These are phyloP conservation scores for Colletotrichum limetticola DNA, from an alignment of 2,329 filamentous ascomycete genomes.

Conservation along the genomic window DNA sequence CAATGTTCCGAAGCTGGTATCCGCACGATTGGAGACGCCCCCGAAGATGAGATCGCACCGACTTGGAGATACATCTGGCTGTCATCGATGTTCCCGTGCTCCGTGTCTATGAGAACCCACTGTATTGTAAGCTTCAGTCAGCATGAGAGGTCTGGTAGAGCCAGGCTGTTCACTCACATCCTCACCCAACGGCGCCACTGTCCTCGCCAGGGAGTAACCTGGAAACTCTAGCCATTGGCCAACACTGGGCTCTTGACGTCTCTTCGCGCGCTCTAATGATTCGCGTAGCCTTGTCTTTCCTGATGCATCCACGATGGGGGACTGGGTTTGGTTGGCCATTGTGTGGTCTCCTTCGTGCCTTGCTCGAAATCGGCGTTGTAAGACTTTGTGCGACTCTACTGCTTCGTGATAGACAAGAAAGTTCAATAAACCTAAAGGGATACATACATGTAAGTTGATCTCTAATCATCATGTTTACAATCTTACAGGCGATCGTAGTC, in stretches of 20 bases:
- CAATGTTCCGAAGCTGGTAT: constrained; percentile 8
- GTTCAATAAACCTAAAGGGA: too few relatives aligned
- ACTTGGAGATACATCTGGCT: constrained; percentile 14
- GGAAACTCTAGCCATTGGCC: constrained; percentile 46
- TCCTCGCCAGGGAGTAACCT: constrained; percentile 44
- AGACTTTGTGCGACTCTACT: not conserved
- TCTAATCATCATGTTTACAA: not conserved
- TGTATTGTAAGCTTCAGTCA: not conserved
- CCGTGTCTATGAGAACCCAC: constrained; percentile 17
- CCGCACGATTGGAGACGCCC: constrained; percentile 2
- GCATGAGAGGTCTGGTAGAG: not conserved
- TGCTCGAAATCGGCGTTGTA: too few relatives aligned
- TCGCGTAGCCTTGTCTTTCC: constrained; percentile 44
- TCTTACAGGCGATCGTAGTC: too few relatives aligned
- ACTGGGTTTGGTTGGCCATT: constrained; percentile 35
- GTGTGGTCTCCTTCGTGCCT: too few relatives aligned
- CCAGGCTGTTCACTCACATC: constrained; percentile 39
- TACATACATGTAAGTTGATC: not conserved
- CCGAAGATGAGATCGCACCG: constrained; percentile 6
- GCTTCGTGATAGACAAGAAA: not conserved
- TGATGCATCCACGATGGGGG: constrained; percentile 39
- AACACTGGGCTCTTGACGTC: constrained; percentile 41
- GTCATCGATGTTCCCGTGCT: constrained; percentile 19
- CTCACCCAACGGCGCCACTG: constrained; percentile 42
- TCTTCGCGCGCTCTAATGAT: constrained; percentile 42